Evolutionary conservation across 768 basidiomycete genomes (phyloP), one percentile per base, ranked within the genome.

Genomic region (Psilocybe cyanescens): DNA sequence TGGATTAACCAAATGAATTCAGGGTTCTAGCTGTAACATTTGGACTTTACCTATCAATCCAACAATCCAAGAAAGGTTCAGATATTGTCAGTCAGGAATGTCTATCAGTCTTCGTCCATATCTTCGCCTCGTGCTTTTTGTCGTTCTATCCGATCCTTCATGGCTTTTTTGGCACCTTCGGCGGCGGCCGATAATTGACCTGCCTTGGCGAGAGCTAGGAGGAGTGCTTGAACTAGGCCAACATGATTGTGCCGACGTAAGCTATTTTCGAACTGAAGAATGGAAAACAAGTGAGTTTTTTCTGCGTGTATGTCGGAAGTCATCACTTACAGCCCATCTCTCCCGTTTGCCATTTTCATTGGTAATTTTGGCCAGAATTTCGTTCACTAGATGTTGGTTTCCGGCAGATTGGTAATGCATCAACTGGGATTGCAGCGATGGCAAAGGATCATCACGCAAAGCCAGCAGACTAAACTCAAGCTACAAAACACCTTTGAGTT

Each of bases 381-480:
- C 86, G 17, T 79, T 80, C 12, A 82, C 84, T 62, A 79, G 78
- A 9, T 75, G 66, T 17, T 73, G 71, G 67, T 81, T 66, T 61
- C 81, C 75, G 58, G 76, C 72, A 62, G 68, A 72, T 70, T 83
- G 87, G 55, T 75, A 75, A 63, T 74, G 76, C 54, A 80, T 74
- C 24, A 95, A 73, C 53, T 88, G 86, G 24, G 79, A 70, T 71
- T 87, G 83, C 24, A 98, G 81, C 4, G 74, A 68, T 11, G 91
- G 91, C 28, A 97, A 67, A 31, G 93, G 91, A 71, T 94, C 91
- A 46, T 91, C 87, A 57, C 90, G 89, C 47, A 99, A 78, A 5
- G 93, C 94, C 37, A 97, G 86, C 37, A 98, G 84, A 74, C 91
- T 95, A 79, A 98, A 98, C 71, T 96, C 93, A 56, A 97, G 81